A percentile compares a stretch with the other conserved stretches of the same genome.
phyloP scores from a whole-genome alignment of 1,284 basidiomycete genomes.

The Ceratobasidium sp. region DNA sequence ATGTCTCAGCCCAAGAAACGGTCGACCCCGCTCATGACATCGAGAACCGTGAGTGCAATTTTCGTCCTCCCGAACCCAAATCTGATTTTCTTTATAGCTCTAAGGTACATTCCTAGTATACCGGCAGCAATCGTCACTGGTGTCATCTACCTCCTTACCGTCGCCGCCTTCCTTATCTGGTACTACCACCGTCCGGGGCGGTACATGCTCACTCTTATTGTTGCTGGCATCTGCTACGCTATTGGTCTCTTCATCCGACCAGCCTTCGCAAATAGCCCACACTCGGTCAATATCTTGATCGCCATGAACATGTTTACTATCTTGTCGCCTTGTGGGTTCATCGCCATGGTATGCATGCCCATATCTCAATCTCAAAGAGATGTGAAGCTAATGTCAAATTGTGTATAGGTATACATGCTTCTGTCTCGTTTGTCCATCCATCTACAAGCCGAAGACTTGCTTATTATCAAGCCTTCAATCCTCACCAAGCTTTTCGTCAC shows the following conservation, averaged over 20 bases:
- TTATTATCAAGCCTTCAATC: slow-evolving; percentile 13
- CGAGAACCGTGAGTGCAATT: no score
- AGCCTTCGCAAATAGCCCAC: slow-evolving; percentile 52
- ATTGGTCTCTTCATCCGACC: slow-evolving; percentile 29
- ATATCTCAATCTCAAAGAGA: background rate
- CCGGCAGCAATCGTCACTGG: slow-evolving; percentile 4
- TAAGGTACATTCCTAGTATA: slow-evolving; percentile 11
- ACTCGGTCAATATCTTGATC: background rate
- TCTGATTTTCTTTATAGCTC: background rate
- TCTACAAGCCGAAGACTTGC: slow-evolving; percentile 4
- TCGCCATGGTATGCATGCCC: background rate
- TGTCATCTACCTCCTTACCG: background rate
- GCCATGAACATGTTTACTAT: slow-evolving; percentile 13
- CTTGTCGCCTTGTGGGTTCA: slow-evolving; percentile 25
- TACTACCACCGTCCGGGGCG: background rate
- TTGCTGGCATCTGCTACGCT: background rate
- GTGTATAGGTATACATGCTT: slow-evolving; percentile 12
- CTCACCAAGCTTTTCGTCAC: slow-evolving; percentile 8
- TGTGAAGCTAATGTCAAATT: background rate
- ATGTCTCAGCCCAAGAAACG: no score
- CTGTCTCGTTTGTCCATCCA: background rate
- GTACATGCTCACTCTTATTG: slow-evolving; percentile 13
- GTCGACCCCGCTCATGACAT: no score
- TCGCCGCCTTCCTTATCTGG: background rate
- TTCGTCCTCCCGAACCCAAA: no score